Conservation (phyloP, 2,329 filamentous ascomycete genomes). For the Phoma herbarum region DNA sequence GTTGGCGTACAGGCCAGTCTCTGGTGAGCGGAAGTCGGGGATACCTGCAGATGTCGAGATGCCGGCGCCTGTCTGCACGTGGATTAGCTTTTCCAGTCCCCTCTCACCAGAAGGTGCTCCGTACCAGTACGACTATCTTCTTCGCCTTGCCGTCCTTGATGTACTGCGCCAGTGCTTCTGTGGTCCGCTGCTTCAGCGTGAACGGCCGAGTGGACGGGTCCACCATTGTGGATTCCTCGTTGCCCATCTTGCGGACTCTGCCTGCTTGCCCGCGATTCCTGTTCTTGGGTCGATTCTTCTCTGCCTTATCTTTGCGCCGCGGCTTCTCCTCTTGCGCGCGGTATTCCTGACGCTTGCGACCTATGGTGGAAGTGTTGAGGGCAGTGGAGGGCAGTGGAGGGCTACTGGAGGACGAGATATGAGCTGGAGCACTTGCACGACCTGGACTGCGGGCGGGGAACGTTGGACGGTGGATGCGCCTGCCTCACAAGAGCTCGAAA, state of each 20-base stretch:
- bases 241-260: constrained; percentile 74
- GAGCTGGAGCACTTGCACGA: neutral
- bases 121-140: constrained; percentile 81
- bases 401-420: neutral
- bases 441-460: constrained; percentile 1
- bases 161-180: constrained; percentile 80
- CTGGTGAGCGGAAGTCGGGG: constrained; percentile 92
- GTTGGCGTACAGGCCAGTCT: constrained; percentile 93
- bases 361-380: constrained; percentile 54
- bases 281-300: constrained; percentile 26
- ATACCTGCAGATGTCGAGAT: constrained; percentile 80
- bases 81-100: constrained; percentile 12
- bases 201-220: constrained; percentile 70
- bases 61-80: constrained; percentile 76
- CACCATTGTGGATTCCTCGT: constrained; percentile 78
- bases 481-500: constrained; percentile 7
- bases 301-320: constrained; percentile 36
- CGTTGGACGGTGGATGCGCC: constrained; percentile 3
- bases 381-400: too few species aligned
- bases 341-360: constrained; percentile 59
- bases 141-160: constrained; percentile 74
- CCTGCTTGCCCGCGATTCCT: constrained; percentile 34
- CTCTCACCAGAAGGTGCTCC: constrained; percentile 12
- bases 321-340: constrained; percentile 51
- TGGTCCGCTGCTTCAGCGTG: constrained; percentile 72